Evolutionary conservation across 2,329 filamentous ascomycete genomes (phyloP).

Genomic region (Onygenales sp.): DNA sequence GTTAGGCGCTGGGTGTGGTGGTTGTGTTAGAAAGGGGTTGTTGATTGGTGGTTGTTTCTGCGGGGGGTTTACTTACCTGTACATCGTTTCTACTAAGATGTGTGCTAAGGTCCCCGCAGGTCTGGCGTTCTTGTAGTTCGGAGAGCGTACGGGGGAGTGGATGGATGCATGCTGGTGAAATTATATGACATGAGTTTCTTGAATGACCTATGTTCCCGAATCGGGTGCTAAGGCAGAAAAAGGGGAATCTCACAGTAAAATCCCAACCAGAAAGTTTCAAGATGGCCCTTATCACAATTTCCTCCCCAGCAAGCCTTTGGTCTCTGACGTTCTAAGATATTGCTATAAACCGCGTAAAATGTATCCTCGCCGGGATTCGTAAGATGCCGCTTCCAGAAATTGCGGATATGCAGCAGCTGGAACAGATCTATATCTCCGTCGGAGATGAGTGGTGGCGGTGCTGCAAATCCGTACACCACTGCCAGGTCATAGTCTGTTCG

Average conservation of each 20-base stretch:
- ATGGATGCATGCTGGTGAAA: constrained; percentile 24
- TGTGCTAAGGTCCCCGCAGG: constrained; percentile 23
- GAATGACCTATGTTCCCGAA: neutral
- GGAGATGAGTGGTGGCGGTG: constrained; percentile 1
- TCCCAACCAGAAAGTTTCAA: constrained; percentile 22
- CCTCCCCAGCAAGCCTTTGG: constrained; percentile 13
- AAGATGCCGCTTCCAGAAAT: constrained; percentile 35
- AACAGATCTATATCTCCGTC: constrained; percentile 18
- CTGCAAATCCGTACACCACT: constrained; percentile 18
- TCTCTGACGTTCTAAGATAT: constrained; percentile 10
- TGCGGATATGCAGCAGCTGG: constrained; percentile 29
- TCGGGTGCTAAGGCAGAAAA: neutral
- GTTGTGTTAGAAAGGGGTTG: neutral
- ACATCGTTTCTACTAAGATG: constrained; percentile 16
- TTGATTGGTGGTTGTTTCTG: too few species aligned
- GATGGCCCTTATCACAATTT: constrained; percentile 3
- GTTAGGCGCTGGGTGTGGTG: neutral
- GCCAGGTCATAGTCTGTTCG: constrained; percentile 24
- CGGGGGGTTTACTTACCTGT: constrained; percentile 15
- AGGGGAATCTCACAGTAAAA: constrained; percentile 21
- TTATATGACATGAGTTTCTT: neutral
- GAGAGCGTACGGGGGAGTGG: constrained; percentile 20
- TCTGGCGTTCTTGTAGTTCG: constrained; percentile 23
- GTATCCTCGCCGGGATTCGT: constrained; percentile 19
- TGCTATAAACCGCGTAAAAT: constrained; percentile 17